Evolutionary conservation across 2,329 filamentous ascomycete genomes (phyloP), one percentile per base, ranked within the genome.

Genomic region (Coleophoma crateriformis): DNA sequence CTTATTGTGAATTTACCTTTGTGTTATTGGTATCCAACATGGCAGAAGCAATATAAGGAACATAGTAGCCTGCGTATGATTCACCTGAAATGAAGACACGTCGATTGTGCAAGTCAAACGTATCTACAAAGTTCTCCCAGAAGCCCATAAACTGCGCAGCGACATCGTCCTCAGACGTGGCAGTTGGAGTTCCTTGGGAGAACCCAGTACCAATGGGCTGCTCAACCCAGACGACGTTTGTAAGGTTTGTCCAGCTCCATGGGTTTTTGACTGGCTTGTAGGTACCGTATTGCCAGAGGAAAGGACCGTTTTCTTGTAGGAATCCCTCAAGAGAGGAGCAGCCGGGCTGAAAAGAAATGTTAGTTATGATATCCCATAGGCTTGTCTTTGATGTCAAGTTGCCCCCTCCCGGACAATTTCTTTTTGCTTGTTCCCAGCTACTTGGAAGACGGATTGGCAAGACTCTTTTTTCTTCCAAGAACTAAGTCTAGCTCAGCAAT

Each of bases 51-150:
- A 91, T 85, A 61, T 88, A 90, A 0, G 87, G 85, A 2, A 85
- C 79, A 58, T 83, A 86, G 58, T 72, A 68, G 14, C 87, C 86
- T 0, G 79, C 85, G 58, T 87, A 90, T 0, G 78, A 84, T 65
- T 88, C 87, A 17, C 87, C 88, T 0, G 85, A 77, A 50, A 94
- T 78, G 65, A 86, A 92, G 10, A 90, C 76, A 55, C 86, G 87
- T 58, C 78, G 81, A 12, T 77, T 76, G 17, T 87, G 75, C 59
- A 89, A 72, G n/a, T 68, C 72, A 57, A 90, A 90, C 0, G 82
- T 82, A 33, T 87, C 73, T 50, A 89, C 69, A 58, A 90, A 90
- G 68, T 89, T 89, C 69, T 85, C 84, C 76, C 83, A 90, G 69
- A 90, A 94, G 45, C 85, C 85, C 14, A 86, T 72, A 64, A 92